Conservation (phyloP, 306 rosid genomes). For the Abrus precatorius region DNA sequence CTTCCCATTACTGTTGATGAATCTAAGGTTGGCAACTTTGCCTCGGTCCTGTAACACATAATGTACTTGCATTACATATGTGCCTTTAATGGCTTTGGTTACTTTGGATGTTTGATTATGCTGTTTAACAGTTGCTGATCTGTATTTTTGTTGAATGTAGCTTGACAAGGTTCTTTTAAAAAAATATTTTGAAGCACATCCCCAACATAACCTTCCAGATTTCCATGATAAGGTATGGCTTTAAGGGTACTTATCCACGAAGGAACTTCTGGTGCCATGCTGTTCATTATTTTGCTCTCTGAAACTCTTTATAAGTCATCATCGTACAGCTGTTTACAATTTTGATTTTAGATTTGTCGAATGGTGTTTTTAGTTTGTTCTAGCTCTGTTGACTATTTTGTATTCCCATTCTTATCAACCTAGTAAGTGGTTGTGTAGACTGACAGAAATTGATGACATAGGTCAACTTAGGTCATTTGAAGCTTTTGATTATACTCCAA, state of each 20-base stretch:
- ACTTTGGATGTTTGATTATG: slow-evolving; percentile 37
- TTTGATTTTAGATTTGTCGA: too few relatives aligned
- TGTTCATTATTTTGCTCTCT: slow-evolving; percentile 17
- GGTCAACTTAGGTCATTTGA: too few relatives aligned
- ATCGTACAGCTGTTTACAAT: too few relatives aligned
- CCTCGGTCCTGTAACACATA: background rate
- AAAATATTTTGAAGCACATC: slow-evolving; percentile 74
- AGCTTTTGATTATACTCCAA: too few relatives aligned
- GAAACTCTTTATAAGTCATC: background rate
- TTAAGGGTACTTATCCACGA: slow-evolving; percentile 11
- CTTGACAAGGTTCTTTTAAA: slow-evolving; percentile 80
- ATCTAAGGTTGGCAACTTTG: slow-evolving; percentile 68
- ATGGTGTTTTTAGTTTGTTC: too few relatives aligned
- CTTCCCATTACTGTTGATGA: slow-evolving; percentile 90
- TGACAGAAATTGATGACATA: too few relatives aligned
- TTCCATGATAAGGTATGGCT: slow-evolving; percentile 81
- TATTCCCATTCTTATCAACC: too few relatives aligned
- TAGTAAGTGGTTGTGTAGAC: too few relatives aligned
- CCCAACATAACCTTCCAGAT: slow-evolving; percentile 66
- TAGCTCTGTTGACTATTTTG: too few relatives aligned
- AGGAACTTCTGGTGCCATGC: background rate
- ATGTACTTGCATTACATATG: background rate
- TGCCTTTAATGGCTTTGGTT: background rate
- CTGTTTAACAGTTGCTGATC: slow-evolving; percentile 38
- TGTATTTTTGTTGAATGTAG: slow-evolving; percentile 57